Base-by-base conservation (phyloP, 2,329 filamentous ascomycete species). In the Neopestalotiopsis clavispora region DNA sequence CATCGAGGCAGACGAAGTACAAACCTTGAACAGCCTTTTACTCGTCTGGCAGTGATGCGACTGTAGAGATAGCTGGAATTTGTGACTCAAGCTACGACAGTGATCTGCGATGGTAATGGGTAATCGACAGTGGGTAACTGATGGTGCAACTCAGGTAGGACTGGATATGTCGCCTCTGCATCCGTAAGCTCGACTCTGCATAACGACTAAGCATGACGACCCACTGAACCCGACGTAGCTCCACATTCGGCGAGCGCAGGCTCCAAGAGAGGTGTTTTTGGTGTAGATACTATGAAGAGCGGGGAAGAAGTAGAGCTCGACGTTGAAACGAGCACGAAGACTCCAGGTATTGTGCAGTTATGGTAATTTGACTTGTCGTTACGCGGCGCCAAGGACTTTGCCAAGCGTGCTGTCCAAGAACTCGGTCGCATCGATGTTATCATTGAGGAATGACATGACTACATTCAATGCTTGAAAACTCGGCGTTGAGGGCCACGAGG, bases 351-450 rank as follows among this genome's bases (percentile, higher is more conserved):
- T 7, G 63, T 63, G 1, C 56, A 69, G 28, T 52, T 57, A 3
- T 66, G 67, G 67, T 38, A 49, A 10, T 28, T 66, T 12, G 63
- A 69, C 58, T 56, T 69, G 17, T 10, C 9, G 14, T 4, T 66
- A 42, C 45, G 63, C 42, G 10, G 59, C 56, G 67, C 66, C 20
- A 34, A 56, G 57, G 57, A 14, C 20, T 68, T 65, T 42, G 42
- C 34, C 23, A 32, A 42, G 23, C 67, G 61, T 12, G 62, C 67
- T 17, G 69, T 77, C 10, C 30, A 32, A 14, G 6, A 65, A 14
- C 61, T 68, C 14, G 61, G 65, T n/a, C 61, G 61, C n/a, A 45
- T 68, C 30, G 67, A 68, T 56, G 52, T 49, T 2, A 30, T 68
- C 17, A 52, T 68, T 32, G 67, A 68, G 52, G 23, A 68, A 68